These are phyloP conservation scores for Cytospora paraplurivora DNA, from an alignment of 2,329 filamentous ascomycete species.

Conservation along the genomic window DNA sequence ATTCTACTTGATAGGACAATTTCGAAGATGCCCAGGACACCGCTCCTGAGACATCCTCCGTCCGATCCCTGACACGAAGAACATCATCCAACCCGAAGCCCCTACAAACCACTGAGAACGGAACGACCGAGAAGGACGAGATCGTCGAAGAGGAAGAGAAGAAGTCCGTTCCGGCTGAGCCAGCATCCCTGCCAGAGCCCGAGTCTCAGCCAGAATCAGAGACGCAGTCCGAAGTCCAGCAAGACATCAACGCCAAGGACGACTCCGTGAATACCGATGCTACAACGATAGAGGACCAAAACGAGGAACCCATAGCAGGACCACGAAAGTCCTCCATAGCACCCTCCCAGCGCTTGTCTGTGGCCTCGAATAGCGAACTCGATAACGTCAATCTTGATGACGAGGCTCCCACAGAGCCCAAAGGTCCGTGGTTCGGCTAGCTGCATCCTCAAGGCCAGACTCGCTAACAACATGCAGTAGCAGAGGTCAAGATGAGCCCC, in stretches of 20 bases:
- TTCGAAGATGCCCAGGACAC: constrained; percentile 83
- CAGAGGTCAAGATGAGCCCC: constrained; percentile 38
- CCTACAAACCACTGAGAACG: constrained; percentile 31
- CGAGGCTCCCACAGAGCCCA: constrained; percentile 43
- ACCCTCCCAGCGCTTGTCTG: constrained; percentile 48
- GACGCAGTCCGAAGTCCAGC: constrained; percentile 21
- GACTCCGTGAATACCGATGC: constrained; percentile 33
- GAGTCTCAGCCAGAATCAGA: constrained; percentile 33
- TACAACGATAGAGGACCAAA: constrained; percentile 27
- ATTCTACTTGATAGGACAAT: constrained; percentile 56
- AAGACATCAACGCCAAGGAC: constrained; percentile 33
- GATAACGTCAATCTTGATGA: constrained; percentile 70
- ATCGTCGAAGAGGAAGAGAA: constrained; percentile 29
- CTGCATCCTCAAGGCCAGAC: constrained; percentile 20
- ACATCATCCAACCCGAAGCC: constrained; percentile 42
- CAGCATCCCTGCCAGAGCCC: constrained; percentile 31
- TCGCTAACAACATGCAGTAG: constrained; percentile 26
- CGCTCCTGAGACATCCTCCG: constrained; percentile 61
- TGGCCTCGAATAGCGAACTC: constrained; percentile 46
- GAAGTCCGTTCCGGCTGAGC: constrained; percentile 9
- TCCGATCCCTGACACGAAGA: constrained; percentile 64
- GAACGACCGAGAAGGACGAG: constrained; percentile 32
- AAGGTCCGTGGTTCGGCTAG: constrained; percentile 28
- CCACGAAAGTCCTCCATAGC: constrained; percentile 40
- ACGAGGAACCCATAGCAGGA: constrained; percentile 22